Percentiles rank a stretch among this genome's conserved stretches.
These are phyloP conservation scores for Colletotrichum sp. DNA, from an alignment of 2,329 filamentous ascomycete species.

Conservation along the genomic window DNA sequence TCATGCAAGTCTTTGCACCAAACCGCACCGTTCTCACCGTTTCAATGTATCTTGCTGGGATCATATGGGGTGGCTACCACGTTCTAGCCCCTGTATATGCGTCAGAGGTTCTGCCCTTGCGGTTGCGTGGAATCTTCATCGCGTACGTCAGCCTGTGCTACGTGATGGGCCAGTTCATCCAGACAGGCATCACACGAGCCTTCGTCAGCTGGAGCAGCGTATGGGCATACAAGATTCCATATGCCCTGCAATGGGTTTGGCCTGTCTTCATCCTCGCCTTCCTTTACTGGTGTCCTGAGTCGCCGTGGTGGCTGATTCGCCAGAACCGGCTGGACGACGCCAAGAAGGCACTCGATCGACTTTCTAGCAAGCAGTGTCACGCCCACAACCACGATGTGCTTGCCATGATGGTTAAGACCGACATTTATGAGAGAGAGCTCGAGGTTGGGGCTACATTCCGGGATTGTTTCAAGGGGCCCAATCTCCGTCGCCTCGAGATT, in stretches of 20 bases:
- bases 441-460: neutral
- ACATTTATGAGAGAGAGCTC: neutral
- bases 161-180: conserved; percentile 43
- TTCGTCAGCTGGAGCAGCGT: conserved; percentile 36
- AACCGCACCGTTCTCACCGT: neutral
- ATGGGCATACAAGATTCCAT: conserved; percentile 52
- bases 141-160: conserved; percentile 49
- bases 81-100: conserved; percentile 47
- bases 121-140: conserved; percentile 48
- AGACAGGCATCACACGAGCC: conserved; percentile 39
- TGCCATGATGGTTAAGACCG: neutral
- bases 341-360: conserved; percentile 30
- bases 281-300: neutral
- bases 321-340: neutral
- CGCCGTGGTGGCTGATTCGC: neutral
- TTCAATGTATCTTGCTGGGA: neutral
- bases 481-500: neutral
- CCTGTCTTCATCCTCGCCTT: conserved; percentile 34
- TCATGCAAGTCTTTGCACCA: neutral
- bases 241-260: conserved; percentile 54
- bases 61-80: neutral
- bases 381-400: neutral
- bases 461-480: neutral
- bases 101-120: conserved; percentile 42
- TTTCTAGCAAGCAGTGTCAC: neutral